These are phyloP conservation scores for Lophiotrema nucula DNA, from an alignment of 495 filamentous ascomycete genomes.

Conservation along the genomic window DNA sequence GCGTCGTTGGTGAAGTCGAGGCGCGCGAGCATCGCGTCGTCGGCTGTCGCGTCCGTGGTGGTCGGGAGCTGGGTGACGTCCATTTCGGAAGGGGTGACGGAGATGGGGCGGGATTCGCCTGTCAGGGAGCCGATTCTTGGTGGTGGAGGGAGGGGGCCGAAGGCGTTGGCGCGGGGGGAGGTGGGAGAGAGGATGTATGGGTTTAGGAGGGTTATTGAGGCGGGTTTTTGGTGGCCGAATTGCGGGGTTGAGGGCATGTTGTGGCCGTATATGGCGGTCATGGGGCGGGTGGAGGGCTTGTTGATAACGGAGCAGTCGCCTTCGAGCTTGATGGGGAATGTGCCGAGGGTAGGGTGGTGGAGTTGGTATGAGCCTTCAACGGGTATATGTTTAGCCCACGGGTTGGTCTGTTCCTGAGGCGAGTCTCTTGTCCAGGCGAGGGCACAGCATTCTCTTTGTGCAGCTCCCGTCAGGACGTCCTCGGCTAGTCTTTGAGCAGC, in stretches of 20 bases:
- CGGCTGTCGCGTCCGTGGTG: constrained; percentile 42
- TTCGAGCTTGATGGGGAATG: constrained; percentile 44
- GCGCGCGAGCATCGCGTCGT: constrained; percentile 48
- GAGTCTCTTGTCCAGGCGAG: constrained; percentile 56
- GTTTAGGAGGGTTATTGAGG: constrained; percentile 34
- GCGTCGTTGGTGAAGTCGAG: constrained; percentile 50
- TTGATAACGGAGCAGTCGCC: constrained; percentile 47
- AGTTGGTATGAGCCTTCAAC: constrained; percentile 62
- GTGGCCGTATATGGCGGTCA: constrained; percentile 33
- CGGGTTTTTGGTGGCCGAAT: constrained; percentile 9
- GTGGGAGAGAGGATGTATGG: constrained; percentile 32
- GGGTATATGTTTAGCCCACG: constrained; percentile 44
- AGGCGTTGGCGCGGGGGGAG: constrained; percentile 22
- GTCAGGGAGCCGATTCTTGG: not conserved
- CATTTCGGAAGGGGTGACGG: constrained; percentile 27
- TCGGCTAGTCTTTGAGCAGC: constrained; percentile 47
- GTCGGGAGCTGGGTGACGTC: constrained; percentile 44
- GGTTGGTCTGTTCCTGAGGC: constrained; percentile 26
- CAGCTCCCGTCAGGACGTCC: constrained; percentile 60
- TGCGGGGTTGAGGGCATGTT: constrained; percentile 24
- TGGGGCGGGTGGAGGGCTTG: constrained; percentile 30
- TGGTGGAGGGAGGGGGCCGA: constrained; percentile 18
- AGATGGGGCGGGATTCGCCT: constrained; percentile 11
- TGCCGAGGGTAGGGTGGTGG: constrained; percentile 62
- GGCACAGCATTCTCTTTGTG: constrained; percentile 68